phyloP scores from a whole-genome alignment of 2,329 filamentous ascomycete species.

The Esteya vermicola region DNA sequence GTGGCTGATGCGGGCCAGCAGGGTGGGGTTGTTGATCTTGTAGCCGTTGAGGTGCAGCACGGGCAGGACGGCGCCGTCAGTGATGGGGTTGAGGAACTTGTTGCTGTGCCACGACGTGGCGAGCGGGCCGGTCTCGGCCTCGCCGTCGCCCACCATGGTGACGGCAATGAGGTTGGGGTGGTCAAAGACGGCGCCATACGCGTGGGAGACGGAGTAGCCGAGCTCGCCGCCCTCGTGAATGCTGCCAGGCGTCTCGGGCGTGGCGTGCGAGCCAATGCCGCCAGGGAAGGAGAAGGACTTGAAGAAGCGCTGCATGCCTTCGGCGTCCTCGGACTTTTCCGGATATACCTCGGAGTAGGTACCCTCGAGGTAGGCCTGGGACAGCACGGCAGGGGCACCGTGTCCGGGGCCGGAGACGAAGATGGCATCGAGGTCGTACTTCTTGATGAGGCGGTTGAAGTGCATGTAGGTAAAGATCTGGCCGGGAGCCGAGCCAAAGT shows the following conservation, averaged over 20 bases:
- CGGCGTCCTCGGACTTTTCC: constrained; percentile 52
- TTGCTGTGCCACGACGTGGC: constrained; percentile 72
- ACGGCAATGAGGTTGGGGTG: constrained; percentile 60
- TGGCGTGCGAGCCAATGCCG: constrained; percentile 64
- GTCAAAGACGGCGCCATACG: constrained; percentile 65
- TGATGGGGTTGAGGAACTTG: constrained; percentile 70
- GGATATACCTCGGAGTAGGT: constrained; percentile 68
- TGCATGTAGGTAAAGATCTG: constrained; percentile 74
- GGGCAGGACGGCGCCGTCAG: constrained; percentile 63
- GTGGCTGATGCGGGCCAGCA: constrained; percentile 60
- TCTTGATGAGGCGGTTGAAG: constrained; percentile 71
- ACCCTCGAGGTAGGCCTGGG: constrained; percentile 64
- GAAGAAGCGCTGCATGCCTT: constrained; percentile 63
- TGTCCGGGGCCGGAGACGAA: constrained; percentile 69
- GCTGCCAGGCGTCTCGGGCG: constrained; percentile 63
- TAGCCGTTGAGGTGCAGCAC: constrained; percentile 71
- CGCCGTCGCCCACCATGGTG: constrained; percentile 68
- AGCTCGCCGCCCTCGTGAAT: constrained; percentile 71
- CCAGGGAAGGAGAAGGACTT: constrained; percentile 74
- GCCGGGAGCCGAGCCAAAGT: constrained; percentile 69
- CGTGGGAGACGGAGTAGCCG: constrained; percentile 68
- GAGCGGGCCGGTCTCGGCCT: constrained; percentile 67
- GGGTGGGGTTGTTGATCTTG: constrained; percentile 71
- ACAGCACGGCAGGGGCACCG: constrained; percentile 61
- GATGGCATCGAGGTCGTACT: constrained; percentile 57